phyloP scores from a whole-genome alignment of 2,329 filamentous ascomycete species.

The Aspergillus sp. region DNA sequence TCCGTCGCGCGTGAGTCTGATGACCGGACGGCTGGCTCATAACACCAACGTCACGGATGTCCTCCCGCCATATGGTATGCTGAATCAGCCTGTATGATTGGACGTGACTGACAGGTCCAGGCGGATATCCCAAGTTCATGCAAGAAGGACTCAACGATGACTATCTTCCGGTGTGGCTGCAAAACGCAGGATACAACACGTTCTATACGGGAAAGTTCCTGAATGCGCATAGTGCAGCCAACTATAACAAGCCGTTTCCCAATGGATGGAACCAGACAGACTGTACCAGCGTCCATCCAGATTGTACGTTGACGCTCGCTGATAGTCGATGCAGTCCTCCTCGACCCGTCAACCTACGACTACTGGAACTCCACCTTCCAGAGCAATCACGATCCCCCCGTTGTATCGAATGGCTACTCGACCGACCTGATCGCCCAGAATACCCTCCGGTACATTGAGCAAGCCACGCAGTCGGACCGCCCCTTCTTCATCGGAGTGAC shows the following conservation, averaged over 20 bases:
- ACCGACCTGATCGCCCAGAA: constrained; percentile 60
- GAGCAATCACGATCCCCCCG: constrained; percentile 54
- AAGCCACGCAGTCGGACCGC: constrained; percentile 49
- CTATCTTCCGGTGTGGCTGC: constrained; percentile 51
- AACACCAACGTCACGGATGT: constrained; percentile 67
- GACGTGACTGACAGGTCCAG: constrained; percentile 20
- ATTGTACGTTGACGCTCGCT: background rate
- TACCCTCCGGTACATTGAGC: constrained; percentile 57
- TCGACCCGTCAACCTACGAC: constrained; percentile 55
- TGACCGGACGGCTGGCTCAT: constrained; percentile 63
- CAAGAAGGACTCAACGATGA: constrained; percentile 49
- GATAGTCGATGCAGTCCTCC: constrained; percentile 26
- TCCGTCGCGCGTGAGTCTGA: constrained; percentile 61
- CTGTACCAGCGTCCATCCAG: constrained; percentile 7
- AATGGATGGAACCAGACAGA: constrained; percentile 33
- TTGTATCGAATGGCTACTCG: constrained; percentile 54
- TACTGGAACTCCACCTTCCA: constrained; percentile 65
- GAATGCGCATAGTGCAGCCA: constrained; percentile 48
- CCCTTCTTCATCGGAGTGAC: constrained; percentile 68
- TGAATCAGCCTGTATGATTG: background rate
- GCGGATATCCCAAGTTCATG: constrained; percentile 52
- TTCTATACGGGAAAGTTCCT: constrained; percentile 55
- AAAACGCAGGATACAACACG: constrained; percentile 49
- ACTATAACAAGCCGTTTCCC: constrained; percentile 41
- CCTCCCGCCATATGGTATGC: constrained; percentile 47